A percentile compares a stretch with the other conserved stretches of the same genome.
Evolutionary conservation across 2,329 filamentous ascomycete species (phyloP).

Genomic region (Penicillium sp.): DNA sequence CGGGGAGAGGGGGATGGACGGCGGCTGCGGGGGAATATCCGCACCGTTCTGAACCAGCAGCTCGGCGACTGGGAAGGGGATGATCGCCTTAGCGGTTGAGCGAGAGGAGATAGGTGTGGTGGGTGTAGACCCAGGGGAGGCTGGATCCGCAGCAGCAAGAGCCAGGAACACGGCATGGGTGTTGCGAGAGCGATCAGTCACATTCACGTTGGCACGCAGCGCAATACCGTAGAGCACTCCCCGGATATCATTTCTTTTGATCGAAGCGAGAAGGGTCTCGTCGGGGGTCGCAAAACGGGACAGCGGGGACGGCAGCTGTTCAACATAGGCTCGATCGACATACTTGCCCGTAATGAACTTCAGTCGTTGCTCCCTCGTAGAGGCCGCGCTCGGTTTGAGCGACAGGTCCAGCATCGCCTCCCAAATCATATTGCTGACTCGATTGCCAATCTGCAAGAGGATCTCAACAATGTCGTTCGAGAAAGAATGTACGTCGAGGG

Average conservation of each 20-base stretch:
- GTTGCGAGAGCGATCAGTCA: conserved; percentile 77
- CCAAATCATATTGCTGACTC: conserved; percentile 95
- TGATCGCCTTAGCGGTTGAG: conserved; percentile 45
- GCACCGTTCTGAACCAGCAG: conserved; percentile 91
- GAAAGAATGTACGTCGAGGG: conserved; percentile 92
- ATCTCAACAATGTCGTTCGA: conserved; percentile 96
- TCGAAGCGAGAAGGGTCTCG: conserved; percentile 83
- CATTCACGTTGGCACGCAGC: conserved; percentile 81
- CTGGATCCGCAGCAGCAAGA: conserved; percentile 87
- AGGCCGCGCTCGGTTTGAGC: conserved; percentile 71
- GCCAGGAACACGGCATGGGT: conserved; percentile 90
- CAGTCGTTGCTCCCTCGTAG: conserved; percentile 85
- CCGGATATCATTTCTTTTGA: conserved; percentile 95
- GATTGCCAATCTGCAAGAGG: conserved; percentile 85
- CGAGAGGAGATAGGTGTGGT: conserved; percentile 30
- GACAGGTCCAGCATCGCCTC: conserved; percentile 76
- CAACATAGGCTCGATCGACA: conserved; percentile 76
- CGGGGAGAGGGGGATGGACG: conserved; percentile 78
- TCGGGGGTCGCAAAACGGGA: conserved; percentile 77
- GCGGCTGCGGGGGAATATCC: conserved; percentile 71
- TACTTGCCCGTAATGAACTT: conserved; percentile 96
- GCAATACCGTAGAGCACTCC: conserved; percentile 90
- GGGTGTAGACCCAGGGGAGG: conserved; percentile 59
- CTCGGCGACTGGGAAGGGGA: conserved; percentile 85
- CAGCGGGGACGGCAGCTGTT: conserved; percentile 67